Evolutionary conservation across 1,284 basidiomycete genomes (phyloP), one percentile per base, ranked within the genome.

Genomic region (Ceratobasidium sp.): DNA sequence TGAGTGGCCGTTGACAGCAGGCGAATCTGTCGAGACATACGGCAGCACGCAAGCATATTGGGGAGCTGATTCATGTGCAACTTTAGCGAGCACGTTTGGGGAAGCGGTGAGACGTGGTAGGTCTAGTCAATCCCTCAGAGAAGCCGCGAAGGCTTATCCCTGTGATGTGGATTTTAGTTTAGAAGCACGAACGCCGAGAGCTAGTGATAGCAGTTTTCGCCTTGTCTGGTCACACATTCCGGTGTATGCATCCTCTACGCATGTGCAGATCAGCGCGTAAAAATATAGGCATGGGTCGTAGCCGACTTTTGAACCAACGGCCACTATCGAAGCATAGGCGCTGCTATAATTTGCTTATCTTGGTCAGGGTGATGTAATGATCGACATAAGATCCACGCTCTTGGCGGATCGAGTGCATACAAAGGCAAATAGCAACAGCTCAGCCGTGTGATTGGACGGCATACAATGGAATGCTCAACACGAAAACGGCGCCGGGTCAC

Each of bases 341-440:
- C 18, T 18, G 43, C 43, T 45, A 45, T 39, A 46, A 46, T 46
- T 46, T 46, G 45, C 45, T 46, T 46, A 46, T n/a, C n/a, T n/a
- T n/a, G n/a, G n/a, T 50, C 48, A 6, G 10, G 21, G 43, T 45
- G 43, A 45, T 45, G 43, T 45, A 45, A 45, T 45, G 43, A 45
- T 45, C 48, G 6, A 23, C 26, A 50, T n/a, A 14, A 3, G 34
- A 57, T 36, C 30, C 30, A 57, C 53, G 53, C 12, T 16, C 53
- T 57, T 57, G 53, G 53, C 53, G 26, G 53, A 64, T 64, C 61
- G 61, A 52, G 61, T 18, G 28, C 53, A 57, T 30, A 57, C 53
- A 57, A n/a, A 9, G 53, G 6, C n/a, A 36, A 32, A 57, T 30
- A 57, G 34, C 26, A 30, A 36, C 53, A 3, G 50, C 18, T n/a